Evolutionary conservation across 768 basidiomycete species (phyloP), one percentile per base, ranked within the genome.

Genomic region (Megacollybia marginata): DNA sequence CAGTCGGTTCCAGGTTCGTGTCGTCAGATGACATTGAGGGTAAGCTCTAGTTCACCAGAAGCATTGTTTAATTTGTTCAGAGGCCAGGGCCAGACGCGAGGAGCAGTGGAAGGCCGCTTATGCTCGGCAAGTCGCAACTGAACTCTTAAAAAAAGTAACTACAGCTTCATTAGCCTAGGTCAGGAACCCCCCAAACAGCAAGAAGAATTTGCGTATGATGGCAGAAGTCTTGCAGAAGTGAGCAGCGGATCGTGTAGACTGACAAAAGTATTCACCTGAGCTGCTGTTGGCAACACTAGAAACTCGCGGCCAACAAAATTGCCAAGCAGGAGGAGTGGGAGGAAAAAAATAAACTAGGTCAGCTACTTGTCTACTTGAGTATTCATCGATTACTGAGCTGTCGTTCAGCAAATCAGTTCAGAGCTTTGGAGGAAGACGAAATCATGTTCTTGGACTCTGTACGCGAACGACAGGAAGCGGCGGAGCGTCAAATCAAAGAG

Each of bases 251-350:
- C 23, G 23, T 28, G 23, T 6, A 28, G 23, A 28, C 23, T 28
- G 23, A 28, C 23, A 28, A 28, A 28, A 28, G 23, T 28, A 28
- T 28, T 28, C 23, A 28, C 23, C 23, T 28, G 23, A 28, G 23
- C 23, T 28, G 23, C 23, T 28, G 23, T 28, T 28, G 23, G 4
- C 23, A 15, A 31, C 18, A 23, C 48, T 67, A 92, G 89, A 90
- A 91, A 89, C 74, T 92, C 50, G 90, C 90, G 57, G 87, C 88
- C 42, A 92, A 92, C 64, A 88, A 79, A 88, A 80, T 83, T 59
- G 88, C 88, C 55, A 91, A 92, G 65, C 88, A 92, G 67, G 90
- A 92, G 64, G 88, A 92, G 79, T 92, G 88, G 87, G 90, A 92
- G 62, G 87, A 90, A 64, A 87, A 87, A 62, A 88, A 81, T 52